Base-by-base conservation (phyloP, 2,329 filamentous ascomycete genomes). In the Fusarium tricinctum region DNA sequence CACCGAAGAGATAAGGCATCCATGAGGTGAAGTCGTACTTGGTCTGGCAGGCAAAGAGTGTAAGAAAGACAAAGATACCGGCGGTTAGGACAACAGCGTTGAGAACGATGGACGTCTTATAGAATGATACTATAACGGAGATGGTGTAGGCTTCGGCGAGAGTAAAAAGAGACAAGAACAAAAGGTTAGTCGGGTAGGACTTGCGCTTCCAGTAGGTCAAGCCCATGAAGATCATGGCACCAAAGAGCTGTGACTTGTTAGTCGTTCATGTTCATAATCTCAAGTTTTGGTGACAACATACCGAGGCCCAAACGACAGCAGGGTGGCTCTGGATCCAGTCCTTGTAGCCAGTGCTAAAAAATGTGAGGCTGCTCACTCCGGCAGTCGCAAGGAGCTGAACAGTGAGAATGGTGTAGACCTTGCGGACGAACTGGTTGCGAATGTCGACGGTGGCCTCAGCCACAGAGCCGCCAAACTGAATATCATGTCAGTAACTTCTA, bases 1-100 rank as follows among this genome's bases (percentile, higher is more conserved):
- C 90, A 60, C 94, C 94, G 75, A 97, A 97, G 5, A 98, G 88
- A 78, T 97, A 98, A 19, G 96, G 95, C 84, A 95, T 92, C 95
- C 96, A 99, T 69, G 89, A 91, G 2, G 95, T 98, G 79, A 99
- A 99, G 84, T 99, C 96, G 78, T 99, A 99, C 80, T 97, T 97
- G 69, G 92, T 92, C 84, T 99, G 96, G 87, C 94, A 97, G 49
- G 96, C 96, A 79, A 99, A 98, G 44, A 94, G 80, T 2, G 91
- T 93, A 51, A 94, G 87, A 75, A 92, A 89, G 73, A 93, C 83
- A 76, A 95, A 94, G 76, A 94, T 92, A 51, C 91, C 92, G 17
- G 90, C 91, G 51, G 96, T 99, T 59, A 99, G 89, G 69, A 97
- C 81, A 33, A 97, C 90, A 17, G 96, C 96, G 80, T 97, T 91